These are phyloP conservation scores for Lunasporangiospora selenospora DNA, from an alignment of 192 early-diverging fungal species.

Conservation along the genomic window DNA sequence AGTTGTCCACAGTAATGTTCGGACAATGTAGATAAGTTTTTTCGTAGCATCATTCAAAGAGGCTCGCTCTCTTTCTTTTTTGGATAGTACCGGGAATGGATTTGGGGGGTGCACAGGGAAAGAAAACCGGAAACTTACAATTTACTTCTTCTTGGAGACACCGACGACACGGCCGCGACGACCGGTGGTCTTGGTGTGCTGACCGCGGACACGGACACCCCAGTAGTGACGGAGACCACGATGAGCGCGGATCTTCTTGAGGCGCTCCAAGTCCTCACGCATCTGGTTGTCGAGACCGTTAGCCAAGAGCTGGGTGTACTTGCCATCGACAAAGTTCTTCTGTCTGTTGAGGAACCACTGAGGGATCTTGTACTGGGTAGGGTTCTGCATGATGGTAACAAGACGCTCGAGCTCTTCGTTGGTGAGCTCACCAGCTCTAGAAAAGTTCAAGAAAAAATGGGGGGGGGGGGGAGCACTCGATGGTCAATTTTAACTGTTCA, in stretches of 20 bases:
- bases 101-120: too few species aligned
- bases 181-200: slow-evolving; percentile 99
- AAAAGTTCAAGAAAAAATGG: neutral
- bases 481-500: neutral
- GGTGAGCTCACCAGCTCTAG: slow-evolving; percentile 95
- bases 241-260: slow-evolving; percentile 95
- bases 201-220: slow-evolving; percentile 99
- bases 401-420: slow-evolving; percentile 98
- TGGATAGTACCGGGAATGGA: slow-evolving; percentile 20
- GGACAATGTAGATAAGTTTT: too few species aligned
- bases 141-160: slow-evolving; percentile 98
- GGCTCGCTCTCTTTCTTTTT: too few species aligned
- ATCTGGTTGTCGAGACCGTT: slow-evolving; percentile 96
- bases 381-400: slow-evolving; percentile 99
- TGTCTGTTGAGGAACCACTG: slow-evolving; percentile 99
- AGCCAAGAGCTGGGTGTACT: slow-evolving; percentile 94
- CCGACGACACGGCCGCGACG: slow-evolving; percentile 88
- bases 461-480: too few species aligned
- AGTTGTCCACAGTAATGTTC: too few species aligned
- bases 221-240: slow-evolving; percentile 96
- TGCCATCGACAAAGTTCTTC: slow-evolving; percentile 97
- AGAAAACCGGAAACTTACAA: too few species aligned
- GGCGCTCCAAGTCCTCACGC: slow-evolving; percentile 95
- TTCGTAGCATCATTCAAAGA: too few species aligned
- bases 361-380: slow-evolving; percentile 99